Conservation (phyloP, 2,329 filamentous ascomycete genomes). For the Exophiala sideris region DNA sequence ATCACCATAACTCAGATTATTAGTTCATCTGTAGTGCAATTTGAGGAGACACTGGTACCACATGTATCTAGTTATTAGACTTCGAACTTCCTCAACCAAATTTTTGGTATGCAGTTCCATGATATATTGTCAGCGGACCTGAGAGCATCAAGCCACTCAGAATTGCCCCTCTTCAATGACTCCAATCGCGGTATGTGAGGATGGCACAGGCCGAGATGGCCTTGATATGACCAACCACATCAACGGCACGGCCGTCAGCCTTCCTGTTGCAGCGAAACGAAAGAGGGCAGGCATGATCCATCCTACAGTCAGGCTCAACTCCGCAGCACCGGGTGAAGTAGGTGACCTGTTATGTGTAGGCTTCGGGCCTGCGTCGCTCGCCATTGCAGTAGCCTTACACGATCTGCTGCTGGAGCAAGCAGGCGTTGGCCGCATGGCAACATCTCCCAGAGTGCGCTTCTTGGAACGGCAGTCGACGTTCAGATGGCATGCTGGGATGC, state of each 20-base stretch:
- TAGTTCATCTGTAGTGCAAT: too few species aligned
- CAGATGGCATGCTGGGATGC: constrained; percentile 93
- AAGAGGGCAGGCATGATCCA: not conserved
- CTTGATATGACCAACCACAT: constrained; percentile 1
- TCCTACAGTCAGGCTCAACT: constrained; percentile 6
- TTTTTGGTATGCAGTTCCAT: too few species aligned
- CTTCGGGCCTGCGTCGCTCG: constrained; percentile 86
- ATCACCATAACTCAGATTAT: too few species aligned
- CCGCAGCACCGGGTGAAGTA: constrained; percentile 51
- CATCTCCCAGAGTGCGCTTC: constrained; percentile 71
- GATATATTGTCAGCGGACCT: too few species aligned
- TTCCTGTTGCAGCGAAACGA: not conserved
- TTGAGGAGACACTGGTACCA: too few species aligned
- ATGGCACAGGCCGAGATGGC: not conserved
- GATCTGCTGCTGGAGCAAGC: constrained; percentile 50
- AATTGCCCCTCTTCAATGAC: constrained; percentile 7
- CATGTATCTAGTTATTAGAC: too few species aligned
- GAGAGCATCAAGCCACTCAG: too few species aligned
- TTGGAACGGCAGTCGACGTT: constrained; percentile 81
- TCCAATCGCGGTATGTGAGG: constrained; percentile 5
- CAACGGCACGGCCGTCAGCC: constrained; percentile 3
- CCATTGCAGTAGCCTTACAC: constrained; percentile 83
- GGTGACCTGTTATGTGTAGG: constrained; percentile 88
- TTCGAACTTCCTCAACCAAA: too few species aligned
- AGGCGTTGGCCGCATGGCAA: constrained; percentile 40